Conservation (phyloP, 2,329 filamentous ascomycete genomes). For the Aspergillus fijiensis region DNA sequence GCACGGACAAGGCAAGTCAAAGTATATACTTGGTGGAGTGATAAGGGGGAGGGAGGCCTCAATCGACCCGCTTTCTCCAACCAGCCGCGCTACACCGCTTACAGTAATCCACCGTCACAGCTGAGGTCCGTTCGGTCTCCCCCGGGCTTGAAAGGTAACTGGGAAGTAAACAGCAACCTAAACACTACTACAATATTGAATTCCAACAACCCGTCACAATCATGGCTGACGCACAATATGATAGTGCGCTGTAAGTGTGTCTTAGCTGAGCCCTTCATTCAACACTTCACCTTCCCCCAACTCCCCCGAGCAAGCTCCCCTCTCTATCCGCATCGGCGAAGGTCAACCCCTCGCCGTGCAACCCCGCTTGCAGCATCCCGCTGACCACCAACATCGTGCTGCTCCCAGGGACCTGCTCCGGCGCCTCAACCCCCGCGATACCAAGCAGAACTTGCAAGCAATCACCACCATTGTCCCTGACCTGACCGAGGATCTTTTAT, state of each 20-base stretch:
- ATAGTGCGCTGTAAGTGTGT: constrained; percentile 51
- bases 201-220: constrained; percentile 19
- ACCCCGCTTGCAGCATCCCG: constrained; percentile 28
- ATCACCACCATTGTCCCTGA: constrained; percentile 87
- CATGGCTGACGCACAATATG: constrained; percentile 51
- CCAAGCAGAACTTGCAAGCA: constrained; percentile 78
- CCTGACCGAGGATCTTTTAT: constrained; percentile 94
- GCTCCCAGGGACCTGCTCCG: constrained; percentile 85
- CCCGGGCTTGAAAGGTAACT: neutral
- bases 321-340: neutral
- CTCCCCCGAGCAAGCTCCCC: neutral
- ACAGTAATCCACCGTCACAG: neutral
- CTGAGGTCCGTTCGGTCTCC: no score
- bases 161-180: constrained; percentile 23
- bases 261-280: neutral
- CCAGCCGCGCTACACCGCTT: neutral
- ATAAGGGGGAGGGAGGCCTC: neutral
- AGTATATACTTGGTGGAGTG: neutral
- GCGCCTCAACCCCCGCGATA: constrained; percentile 92
- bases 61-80: neutral
- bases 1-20: no score
- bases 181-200: constrained; percentile 13
- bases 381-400: constrained; percentile 25
- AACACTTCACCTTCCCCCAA: neutral
- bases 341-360: constrained; percentile 4